These are phyloP conservation scores for Monosporascus sp. DNA, from an alignment of 2,329 filamentous ascomycete genomes.

Conservation along the genomic window DNA sequence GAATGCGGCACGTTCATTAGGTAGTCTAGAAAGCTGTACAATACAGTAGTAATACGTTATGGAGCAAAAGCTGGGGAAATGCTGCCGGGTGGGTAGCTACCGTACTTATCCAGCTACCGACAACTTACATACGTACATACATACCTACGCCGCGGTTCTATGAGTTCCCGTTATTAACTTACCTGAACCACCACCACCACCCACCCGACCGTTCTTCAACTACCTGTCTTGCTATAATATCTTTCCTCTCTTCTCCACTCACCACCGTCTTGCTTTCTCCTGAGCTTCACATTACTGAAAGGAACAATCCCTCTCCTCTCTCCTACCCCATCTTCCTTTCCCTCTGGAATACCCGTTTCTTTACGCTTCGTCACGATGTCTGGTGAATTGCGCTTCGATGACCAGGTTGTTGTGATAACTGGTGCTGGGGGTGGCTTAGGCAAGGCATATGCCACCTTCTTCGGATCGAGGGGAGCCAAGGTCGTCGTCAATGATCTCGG, in stretches of 20 bases:
- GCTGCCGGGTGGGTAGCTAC: background rate
- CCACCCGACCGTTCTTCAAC: background rate
- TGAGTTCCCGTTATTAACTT: background rate
- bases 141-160: background rate
- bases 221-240: too few species aligned
- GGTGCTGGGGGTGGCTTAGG: constrained; percentile 79
- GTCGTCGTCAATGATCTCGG: constrained; percentile 97
- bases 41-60: background rate
- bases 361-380: constrained; percentile 18
- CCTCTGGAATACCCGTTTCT: background rate
- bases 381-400: constrained; percentile 64
- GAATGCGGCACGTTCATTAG: background rate
- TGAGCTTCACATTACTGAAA: background rate
- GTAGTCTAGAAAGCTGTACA: too few species aligned
- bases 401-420: constrained; percentile 83
- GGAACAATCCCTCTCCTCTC: background rate
- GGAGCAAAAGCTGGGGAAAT: background rate
- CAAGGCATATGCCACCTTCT: constrained; percentile 82
- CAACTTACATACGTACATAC: background rate
- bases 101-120: background rate
- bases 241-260: too few species aligned
- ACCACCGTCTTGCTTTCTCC: background rate
- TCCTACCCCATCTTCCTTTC: background rate
- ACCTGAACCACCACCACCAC: background rate
- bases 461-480: constrained; percentile 83